A percentile compares a stretch with the other conserved stretches of the same genome.
These are phyloP conservation scores for Rhizopogon roseolus DNA, from an alignment of 768 basidiomycete species.

Conservation along the genomic window DNA sequence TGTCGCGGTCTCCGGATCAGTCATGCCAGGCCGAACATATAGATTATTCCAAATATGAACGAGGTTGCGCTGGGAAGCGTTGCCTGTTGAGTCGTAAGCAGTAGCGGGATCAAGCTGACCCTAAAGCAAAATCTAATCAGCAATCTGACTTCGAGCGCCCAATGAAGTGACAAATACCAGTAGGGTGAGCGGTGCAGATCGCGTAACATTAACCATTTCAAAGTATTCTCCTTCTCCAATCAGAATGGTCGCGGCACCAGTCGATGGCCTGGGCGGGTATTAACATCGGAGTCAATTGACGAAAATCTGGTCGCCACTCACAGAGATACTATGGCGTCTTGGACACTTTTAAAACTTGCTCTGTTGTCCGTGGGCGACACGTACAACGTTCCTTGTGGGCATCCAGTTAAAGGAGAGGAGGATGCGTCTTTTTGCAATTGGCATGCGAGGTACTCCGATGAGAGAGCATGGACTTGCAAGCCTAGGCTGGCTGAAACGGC, in stretches of 20 bases:
- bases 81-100: constrained; percentile 34
- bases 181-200: constrained; percentile 48
- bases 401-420: constrained; percentile 43
- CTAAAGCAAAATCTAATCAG: constrained; percentile 15
- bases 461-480: constrained; percentile 28
- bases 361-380: constrained; percentile 45
- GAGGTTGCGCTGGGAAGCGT: constrained; percentile 40
- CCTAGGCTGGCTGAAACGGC: constrained; percentile 1
- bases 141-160: not conserved
- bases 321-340: constrained; percentile 55
- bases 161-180: constrained; percentile 33
- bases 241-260: constrained; percentile 41
- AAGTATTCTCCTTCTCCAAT: constrained; percentile 56
- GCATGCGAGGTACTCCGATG: constrained; percentile 42
- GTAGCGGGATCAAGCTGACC: constrained; percentile 44
- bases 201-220: constrained; percentile 54
- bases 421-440: constrained; percentile 44
- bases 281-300: not conserved
- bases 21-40: constrained; percentile 37
- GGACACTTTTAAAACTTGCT: constrained; percentile 45
- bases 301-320: constrained; percentile 19
- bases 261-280: constrained; percentile 32
- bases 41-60: constrained; percentile 50
- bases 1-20: constrained; percentile 57
- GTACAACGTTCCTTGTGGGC: constrained; percentile 54